Conservation (phyloP, 2,329 filamentous ascomycete species). For the Fusarium austroafricanum region DNA sequence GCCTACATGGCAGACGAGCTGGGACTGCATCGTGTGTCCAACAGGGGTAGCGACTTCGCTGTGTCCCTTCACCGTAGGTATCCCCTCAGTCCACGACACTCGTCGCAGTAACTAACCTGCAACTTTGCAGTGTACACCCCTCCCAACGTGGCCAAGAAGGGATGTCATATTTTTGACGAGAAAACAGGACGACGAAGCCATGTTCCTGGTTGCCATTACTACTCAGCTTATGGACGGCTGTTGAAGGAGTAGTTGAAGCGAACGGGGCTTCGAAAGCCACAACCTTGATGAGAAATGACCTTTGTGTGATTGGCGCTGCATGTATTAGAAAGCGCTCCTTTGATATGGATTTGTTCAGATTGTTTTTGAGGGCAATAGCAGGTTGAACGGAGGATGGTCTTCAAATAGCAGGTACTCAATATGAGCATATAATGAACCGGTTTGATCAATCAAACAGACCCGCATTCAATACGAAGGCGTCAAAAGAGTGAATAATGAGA, state of each 20-base stretch:
- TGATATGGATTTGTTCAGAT: conserved; percentile 8
- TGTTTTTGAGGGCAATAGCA: conserved; percentile 11
- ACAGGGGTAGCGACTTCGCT: conserved; percentile 79
- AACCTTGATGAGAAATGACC: conserved; percentile 39
- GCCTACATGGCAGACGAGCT: conserved; percentile 94
- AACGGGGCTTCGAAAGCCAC: conserved; percentile 9
- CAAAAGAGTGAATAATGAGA: conserved; percentile 27
- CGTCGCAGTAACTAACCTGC: conserved; percentile 48
- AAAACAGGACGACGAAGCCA: conserved; percentile 79
- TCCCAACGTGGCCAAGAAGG: conserved; percentile 85
- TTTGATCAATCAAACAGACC: conserved; percentile 26
- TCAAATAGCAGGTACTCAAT: conserved; percentile 22
- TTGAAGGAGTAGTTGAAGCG: conserved; percentile 51
- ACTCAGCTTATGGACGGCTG: conserved; percentile 70
- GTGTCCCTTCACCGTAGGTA: conserved; percentile 81
- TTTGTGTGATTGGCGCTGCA: conserved; percentile 35
- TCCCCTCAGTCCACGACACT: conserved; percentile 43
- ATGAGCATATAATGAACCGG: conserved; percentile 35
- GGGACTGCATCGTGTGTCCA: conserved; percentile 85
- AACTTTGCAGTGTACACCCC: conserved; percentile 77
- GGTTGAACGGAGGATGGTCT: neutral
- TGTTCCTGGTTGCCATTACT: conserved; percentile 77
- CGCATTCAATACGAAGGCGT: conserved; percentile 27
- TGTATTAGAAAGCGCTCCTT: conserved; percentile 9
- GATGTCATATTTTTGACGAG: conserved; percentile 85